Evolutionary conservation across 495 filamentous ascomycete genomes (phyloP).

Genomic region (Collariella sp.): DNA sequence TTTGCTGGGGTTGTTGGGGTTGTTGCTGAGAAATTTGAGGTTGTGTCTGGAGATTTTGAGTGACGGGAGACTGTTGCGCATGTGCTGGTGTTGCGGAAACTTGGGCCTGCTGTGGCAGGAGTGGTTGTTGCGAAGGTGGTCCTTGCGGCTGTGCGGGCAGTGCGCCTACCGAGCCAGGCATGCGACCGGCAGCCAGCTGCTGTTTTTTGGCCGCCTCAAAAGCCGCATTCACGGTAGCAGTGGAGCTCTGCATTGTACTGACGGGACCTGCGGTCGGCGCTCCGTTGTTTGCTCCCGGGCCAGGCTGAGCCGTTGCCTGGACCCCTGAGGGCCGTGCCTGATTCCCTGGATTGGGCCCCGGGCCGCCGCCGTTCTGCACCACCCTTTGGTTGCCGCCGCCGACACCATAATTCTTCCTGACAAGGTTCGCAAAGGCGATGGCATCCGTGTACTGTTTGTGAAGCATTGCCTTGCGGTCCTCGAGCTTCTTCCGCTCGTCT

Average conservation of each 20-base stretch:
- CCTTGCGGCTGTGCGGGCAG: constrained; percentile 12
- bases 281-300: not conserved
- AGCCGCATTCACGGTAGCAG: constrained; percentile 41
- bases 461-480: constrained; percentile 23
- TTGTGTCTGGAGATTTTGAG: constrained; percentile 11
- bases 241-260: constrained; percentile 23
- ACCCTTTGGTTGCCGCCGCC: constrained; percentile 7
- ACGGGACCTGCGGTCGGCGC: constrained; percentile 3
- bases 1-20: constrained; percentile 10
- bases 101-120: constrained; percentile 16
- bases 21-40: constrained; percentile 1
- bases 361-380: constrained; percentile 17
- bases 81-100: constrained; percentile 18
- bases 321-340: constrained; percentile 8
- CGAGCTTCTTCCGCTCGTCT: constrained; percentile 29
- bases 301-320: not conserved
- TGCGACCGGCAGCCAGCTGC: constrained; percentile 32
- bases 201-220: constrained; percentile 47
- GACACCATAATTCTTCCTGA: constrained; percentile 26
- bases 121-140: constrained; percentile 10
- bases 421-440: constrained; percentile 23
- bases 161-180: constrained; percentile 18
- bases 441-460: constrained; percentile 30
- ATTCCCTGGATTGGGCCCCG: constrained; percentile 4
- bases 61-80: constrained; percentile 15